phyloP scores from a whole-genome alignment of 176 grass and related monocot species.

The Aegilops bicornis region DNA sequence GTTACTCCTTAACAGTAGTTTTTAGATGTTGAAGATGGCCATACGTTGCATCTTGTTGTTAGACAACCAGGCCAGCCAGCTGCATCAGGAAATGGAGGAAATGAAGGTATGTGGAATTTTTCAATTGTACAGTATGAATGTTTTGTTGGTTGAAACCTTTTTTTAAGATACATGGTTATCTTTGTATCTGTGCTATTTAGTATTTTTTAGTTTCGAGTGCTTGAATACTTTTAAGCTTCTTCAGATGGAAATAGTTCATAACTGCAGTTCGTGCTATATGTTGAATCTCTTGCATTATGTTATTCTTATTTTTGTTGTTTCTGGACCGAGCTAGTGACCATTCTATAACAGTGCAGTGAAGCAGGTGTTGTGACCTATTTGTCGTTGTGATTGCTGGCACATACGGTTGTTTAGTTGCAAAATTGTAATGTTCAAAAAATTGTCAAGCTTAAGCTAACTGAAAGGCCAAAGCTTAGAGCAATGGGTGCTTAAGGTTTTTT shows the following conservation, averaged over 20 bases:
- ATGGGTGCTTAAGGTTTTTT: background rate
- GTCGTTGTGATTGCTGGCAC: constrained; percentile 11
- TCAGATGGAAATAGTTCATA: background rate
- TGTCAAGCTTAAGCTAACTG: background rate
- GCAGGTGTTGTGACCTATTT: background rate
- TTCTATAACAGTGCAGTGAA: background rate
- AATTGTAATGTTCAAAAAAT: background rate
- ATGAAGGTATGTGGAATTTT: constrained; percentile 54
- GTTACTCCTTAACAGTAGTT: constrained; percentile 41
- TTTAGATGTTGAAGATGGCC: constrained; percentile 99
- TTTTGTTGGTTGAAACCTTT: constrained; percentile 13
- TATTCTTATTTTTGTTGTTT: constrained; percentile 3
- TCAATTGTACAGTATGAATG: background rate
- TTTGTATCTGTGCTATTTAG: background rate
- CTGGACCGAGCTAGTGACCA: background rate
- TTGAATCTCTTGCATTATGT: background rate
- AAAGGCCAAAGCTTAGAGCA: background rate
- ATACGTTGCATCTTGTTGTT: constrained; percentile 98
- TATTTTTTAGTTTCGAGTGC: constrained; percentile 9
- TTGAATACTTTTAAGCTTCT: background rate
- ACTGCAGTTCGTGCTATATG: background rate
- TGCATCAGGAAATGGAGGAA: constrained; percentile 49
- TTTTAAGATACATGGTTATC: background rate
- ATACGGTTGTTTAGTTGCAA: background rate
- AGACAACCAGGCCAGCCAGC: constrained; percentile 68